These are phyloP conservation scores for Micractinium sp. DNA, from an alignment of 139 green algal genomes.

Conservation along the genomic window DNA sequence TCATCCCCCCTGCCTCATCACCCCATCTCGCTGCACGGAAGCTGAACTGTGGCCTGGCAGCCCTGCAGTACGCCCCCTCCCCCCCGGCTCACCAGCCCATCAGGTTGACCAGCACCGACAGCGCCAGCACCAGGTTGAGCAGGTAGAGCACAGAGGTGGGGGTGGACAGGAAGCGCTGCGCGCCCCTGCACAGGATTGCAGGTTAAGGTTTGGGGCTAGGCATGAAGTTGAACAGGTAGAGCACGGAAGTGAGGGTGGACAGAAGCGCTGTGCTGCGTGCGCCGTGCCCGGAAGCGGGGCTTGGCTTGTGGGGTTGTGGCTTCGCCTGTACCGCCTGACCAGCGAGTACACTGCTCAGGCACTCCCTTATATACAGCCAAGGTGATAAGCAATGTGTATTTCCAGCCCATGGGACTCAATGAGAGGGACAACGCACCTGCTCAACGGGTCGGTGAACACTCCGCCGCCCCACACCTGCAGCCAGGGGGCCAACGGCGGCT, in stretches of 20 bases:
- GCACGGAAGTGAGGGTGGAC: not conserved
- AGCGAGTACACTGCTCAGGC: too few relatives aligned
- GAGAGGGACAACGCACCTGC: not conserved
- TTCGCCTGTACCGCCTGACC: too few relatives aligned
- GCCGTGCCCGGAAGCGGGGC: too few relatives aligned
- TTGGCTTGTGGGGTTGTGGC: not conserved
- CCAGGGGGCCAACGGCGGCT: not conserved
- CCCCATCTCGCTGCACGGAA: too few relatives aligned
- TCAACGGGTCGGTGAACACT: constrained; percentile 14
- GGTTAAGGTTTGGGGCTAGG: not conserved
- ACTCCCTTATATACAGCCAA: too few relatives aligned
- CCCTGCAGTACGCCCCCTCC: not conserved
- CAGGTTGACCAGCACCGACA: constrained; percentile 30
- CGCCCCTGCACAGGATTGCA: not conserved
- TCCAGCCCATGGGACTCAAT: too few relatives aligned
- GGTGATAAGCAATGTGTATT: too few relatives aligned
- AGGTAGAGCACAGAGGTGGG: constrained; percentile 9
- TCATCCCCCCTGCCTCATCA: too few relatives aligned
- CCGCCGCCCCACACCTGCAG: constrained; percentile 17
- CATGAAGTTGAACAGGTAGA: not conserved
- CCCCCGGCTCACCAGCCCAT: constrained; percentile 9
- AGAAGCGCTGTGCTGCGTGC: too few relatives aligned
- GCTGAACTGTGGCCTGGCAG: too few relatives aligned
- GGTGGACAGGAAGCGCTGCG: constrained; percentile 12
- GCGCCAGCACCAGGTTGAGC: not conserved